Evolutionary conservation across 257 asterid genomes (phyloP), one percentile per base, ranked within the genome.

Genomic region (Solanum chmielewskii): DNA sequence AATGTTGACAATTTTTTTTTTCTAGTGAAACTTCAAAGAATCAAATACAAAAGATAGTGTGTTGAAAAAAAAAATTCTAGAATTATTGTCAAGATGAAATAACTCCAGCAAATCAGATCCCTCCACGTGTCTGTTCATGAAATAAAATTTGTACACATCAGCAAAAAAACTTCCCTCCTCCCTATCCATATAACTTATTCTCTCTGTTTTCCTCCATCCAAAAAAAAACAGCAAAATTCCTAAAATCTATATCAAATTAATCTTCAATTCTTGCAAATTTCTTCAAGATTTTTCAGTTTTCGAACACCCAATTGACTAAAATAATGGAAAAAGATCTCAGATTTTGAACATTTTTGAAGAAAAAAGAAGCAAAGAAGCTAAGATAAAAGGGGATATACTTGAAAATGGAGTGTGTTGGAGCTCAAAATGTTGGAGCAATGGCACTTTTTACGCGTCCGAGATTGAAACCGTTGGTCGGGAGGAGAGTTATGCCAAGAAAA

Each of bases 391-490:
- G 15, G 5, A 44, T 62, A 21, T 8, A 27, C 21, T 84, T n/a
- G 27, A 82, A 84, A 66, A 94, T 95, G 99, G 96, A 93, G 92
- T 91, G 96, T 76, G 41, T 93, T 70, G 94, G 96, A 87, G 98
- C 91, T 60, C 69, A 91, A 64, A 94, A 92, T 77, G 64, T 93
- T 88, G 93, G 94, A 42, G 93, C 97, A 90, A 93, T 95, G 99
- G 95, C 92, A 68, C 91, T 93, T 33, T 91, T 93, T 11, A 89
- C 89, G 33, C 86, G 91, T 87, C 96, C 97, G 11, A 89, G 88
- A 10, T 74, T 86, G 91, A 90, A 93, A 29, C 87, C 89, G 56
- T 89, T 92, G 18, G 89, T 89, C 74, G 88, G 89, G 77, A 93
- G 66, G 88, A 92, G 88, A 86, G 60, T 73, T 60, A 89, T 89